Conservation (phyloP, 2,329 filamentous ascomycete species). For the Triangularia setosa region DNA sequence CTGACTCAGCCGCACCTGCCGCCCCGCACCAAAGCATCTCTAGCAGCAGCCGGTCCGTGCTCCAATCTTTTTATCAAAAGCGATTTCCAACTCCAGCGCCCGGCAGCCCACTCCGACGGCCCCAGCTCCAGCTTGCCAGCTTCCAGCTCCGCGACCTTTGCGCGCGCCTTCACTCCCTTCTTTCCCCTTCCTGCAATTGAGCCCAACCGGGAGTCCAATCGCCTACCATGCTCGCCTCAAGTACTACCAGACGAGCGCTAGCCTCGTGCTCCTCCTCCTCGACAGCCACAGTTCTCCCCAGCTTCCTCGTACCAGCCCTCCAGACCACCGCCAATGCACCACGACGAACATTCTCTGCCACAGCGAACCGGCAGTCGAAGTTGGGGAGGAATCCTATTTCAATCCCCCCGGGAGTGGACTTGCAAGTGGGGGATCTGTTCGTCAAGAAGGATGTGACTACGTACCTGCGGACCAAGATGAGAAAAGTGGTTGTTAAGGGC, state of each 20-base stretch:
- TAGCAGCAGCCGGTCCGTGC: background rate
- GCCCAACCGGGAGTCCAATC: background rate
- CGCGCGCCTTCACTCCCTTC: background rate
- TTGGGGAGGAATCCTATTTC: conserved; percentile 78
- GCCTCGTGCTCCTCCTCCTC: conserved; percentile 39
- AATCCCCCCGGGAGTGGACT: conserved; percentile 77
- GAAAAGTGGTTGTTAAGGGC: conserved; percentile 71
- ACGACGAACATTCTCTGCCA: conserved; percentile 65
- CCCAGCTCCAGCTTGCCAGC: background rate
- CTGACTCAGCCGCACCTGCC: background rate
- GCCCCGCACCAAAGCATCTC: background rate
- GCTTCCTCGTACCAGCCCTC: conserved; percentile 71
- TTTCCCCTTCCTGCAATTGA: background rate
- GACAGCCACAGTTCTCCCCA: conserved; percentile 55
- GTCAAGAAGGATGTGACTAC: conserved; percentile 53
- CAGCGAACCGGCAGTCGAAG: conserved; percentile 67
- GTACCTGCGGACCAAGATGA: conserved; percentile 58
- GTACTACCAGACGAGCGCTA: conserved; percentile 52
- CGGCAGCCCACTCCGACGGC: background rate
- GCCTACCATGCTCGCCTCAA: conserved; percentile 60
- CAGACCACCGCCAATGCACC: conserved; percentile 43
- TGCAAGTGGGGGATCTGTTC: conserved; percentile 63
- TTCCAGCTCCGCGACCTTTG: background rate
- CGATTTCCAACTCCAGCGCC: conserved; percentile 1
- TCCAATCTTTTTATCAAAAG: conserved; percentile 12